Evolutionary conservation across 768 basidiomycete genomes (phyloP).

Genomic region (Leccinellum albellum): DNA sequence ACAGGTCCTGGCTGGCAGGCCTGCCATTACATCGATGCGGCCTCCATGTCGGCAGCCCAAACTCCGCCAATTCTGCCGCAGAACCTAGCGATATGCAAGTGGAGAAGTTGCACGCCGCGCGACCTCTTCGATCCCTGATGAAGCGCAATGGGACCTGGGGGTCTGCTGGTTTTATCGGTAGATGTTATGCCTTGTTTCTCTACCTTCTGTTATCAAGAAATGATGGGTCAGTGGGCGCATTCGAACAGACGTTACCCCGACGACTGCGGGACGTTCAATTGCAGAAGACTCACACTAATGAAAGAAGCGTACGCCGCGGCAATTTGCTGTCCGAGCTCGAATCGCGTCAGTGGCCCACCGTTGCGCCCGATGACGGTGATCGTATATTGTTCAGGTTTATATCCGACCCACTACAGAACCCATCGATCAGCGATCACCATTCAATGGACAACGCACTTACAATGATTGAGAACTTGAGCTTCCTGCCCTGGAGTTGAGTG

Average conservation of each 20-base stretch:
- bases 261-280: background rate
- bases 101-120: slow-evolving; percentile 4
- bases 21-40: background rate
- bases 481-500: too few relatives aligned
- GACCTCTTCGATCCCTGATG: background rate
- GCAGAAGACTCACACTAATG: background rate
- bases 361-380: background rate
- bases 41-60: slow-evolving; percentile 14
- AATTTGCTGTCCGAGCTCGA: background rate
- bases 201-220: slow-evolving; percentile 2
- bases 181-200: background rate
- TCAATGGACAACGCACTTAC: background rate
- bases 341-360: slow-evolving; percentile 1
- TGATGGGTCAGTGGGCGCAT: background rate
- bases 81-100: slow-evolving; percentile 8
- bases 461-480: background rate
- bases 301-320: background rate
- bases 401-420: slow-evolving; percentile 18
- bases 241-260: background rate
- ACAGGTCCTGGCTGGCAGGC: background rate
- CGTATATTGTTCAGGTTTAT: background rate
- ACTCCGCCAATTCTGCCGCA: background rate
- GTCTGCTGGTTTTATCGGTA: background rate
- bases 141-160: slow-evolving; percentile 7
- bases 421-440: background rate